Percentiles rank a stretch among this genome's conserved stretches.
These are phyloP conservation scores for Talaromyces sp. DNA, from an alignment of 2,329 filamentous ascomycete species.

Conservation along the genomic window DNA sequence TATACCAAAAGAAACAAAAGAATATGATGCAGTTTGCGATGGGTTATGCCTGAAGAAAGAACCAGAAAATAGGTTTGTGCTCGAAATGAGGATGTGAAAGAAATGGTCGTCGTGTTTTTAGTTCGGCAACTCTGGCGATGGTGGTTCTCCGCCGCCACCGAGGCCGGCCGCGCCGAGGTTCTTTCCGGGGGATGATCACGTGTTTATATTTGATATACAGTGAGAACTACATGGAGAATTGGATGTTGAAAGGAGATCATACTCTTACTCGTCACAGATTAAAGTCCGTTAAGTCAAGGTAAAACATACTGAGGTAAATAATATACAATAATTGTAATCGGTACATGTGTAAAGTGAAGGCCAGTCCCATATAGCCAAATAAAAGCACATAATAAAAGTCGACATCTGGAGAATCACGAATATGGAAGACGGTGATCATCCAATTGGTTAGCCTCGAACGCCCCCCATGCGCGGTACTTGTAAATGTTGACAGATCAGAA, in stretches of 20 bases:
- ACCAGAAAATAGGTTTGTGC: background rate
- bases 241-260: background rate
- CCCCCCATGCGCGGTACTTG: background rate
- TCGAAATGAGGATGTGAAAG: background rate
- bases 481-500: background rate
- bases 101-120: background rate
- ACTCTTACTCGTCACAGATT: background rate
- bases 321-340: slow-evolving; percentile 4
- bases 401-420: background rate
- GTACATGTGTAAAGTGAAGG: background rate
- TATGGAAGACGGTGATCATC: background rate
- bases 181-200: background rate
- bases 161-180: slow-evolving; percentile 4
- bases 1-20: no score
- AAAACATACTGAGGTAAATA: background rate
- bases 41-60: background rate
- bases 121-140: background rate
- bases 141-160: background rate
- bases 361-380: background rate
- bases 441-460: background rate
- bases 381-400: slow-evolving; percentile 1
- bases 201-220: background rate
- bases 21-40: background rate
- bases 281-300: background rate
- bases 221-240: no score